These are phyloP conservation scores for Chlamydomonas reinhardtii DNA, from an alignment of 163 green algal species.

Conservation along the genomic window DNA sequence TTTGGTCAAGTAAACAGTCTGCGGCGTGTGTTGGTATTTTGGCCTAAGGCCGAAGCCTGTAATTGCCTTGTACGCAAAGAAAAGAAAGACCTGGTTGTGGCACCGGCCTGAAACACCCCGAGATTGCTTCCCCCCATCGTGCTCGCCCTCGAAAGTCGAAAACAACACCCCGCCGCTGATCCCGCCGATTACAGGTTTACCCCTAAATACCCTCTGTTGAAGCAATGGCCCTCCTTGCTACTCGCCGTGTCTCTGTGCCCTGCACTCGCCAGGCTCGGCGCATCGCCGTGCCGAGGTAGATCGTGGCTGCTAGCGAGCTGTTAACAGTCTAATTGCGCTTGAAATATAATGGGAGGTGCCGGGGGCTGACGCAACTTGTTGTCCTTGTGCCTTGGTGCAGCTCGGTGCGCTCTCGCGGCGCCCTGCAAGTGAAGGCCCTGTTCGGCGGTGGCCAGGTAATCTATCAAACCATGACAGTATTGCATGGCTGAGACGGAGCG, in stretches of 20 bases:
- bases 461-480: background rate
- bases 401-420: background rate
- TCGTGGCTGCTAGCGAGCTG: no score
- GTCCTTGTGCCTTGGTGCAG: background rate
- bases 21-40: no score
- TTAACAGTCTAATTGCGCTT: background rate
- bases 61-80: background rate
- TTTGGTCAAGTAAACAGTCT: no score
- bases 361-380: background rate
- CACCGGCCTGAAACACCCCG: no score
- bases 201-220: background rate
- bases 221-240: conserved; percentile 21
- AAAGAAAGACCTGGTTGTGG: background rate
- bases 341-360: background rate
- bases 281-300: background rate
- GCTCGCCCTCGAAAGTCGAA: no score
- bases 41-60: conserved; percentile 3
- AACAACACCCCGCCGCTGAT: no score
- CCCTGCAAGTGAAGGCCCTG: conserved; percentile 45
- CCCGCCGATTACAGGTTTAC: background rate
- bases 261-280: background rate
- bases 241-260: no score
- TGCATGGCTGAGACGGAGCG: no score
- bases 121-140: no score
- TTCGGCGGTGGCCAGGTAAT: conserved; percentile 35